Base-by-base conservation (phyloP, 116 monocot species). In the Dioscorea cayenensis region DNA sequence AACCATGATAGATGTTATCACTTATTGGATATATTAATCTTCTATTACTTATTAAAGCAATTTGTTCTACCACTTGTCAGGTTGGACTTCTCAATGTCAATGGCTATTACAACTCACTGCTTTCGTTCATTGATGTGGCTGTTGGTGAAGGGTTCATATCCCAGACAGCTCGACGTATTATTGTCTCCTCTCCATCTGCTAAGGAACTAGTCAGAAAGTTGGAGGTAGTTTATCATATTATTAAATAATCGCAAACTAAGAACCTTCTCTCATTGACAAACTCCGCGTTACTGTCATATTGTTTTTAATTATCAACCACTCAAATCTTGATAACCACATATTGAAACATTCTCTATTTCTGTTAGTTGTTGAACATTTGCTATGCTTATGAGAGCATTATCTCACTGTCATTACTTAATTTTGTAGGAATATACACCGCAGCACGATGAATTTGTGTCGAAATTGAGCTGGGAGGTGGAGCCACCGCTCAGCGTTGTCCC, bases 41-140 rank as follows among this genome's bases (percentile, higher is more conserved):
- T 55, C 5, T 55, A 19, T 18, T 55, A 18, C n/a, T 55, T 16
- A 55, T 1, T 55, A 55, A 55, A 55, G 55, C 55, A 55, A 55
- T 55, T 55, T 55, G 55, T 55, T 55, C 55, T 19, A 49, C 13
- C 43, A 12, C 60, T 68, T 64, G 48, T 23, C 77, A 91, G 91
- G 87, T 91, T 66, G 91, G 91, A n/a, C 79, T 91, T 50, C 58
- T 91, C 38, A 87, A 91, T 60, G 87, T 91, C 5, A 85, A 92
- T 71, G 91, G 91, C 0, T 92, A 83, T 29, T 92, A 92, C 60
- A 80, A 89, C 52, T 83, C 86, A 0, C 49, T 92, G 11, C 71
- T 92, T 17, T 78, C 89, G 8, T 92, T 92, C 77, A 78, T 92
- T 2, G 89, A 92, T 55, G 61, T 80, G 82, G 92, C 89, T 13